These are phyloP conservation scores for Magnolia changhungtana DNA, from an alignment of 164 flowering plant genomes.

Conservation along the genomic window DNA sequence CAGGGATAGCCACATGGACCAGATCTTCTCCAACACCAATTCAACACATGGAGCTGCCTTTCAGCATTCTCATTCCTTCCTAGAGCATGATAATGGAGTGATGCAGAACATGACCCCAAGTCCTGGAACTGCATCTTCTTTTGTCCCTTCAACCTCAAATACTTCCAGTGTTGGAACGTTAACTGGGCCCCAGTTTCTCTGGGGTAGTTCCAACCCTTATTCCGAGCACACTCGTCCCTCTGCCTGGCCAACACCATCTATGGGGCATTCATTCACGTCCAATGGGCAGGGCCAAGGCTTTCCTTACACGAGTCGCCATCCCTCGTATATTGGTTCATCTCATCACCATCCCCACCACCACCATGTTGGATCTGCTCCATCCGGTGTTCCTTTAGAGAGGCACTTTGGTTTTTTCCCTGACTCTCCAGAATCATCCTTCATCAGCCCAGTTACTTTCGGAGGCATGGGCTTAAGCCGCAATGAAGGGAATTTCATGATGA, in stretches of 20 bases:
- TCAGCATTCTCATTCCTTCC: conserved; percentile 65
- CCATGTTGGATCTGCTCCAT: conserved; percentile 97
- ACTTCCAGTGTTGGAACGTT: conserved; percentile 61
- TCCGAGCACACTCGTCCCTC: conserved; percentile 50
- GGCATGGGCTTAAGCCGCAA: conserved; percentile 46
- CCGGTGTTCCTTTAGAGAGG: conserved; percentile 66
- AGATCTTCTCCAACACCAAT: conserved; percentile 30
- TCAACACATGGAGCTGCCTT: conserved; percentile 34
- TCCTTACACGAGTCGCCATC: conserved; percentile 42
- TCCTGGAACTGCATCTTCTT: conserved; percentile 49
- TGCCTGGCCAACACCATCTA: conserved; percentile 48
- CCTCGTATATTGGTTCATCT: conserved; percentile 44
- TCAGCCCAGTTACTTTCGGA: conserved; percentile 47
- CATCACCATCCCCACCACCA: conserved; percentile 35
- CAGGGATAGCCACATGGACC: conserved; percentile 43
- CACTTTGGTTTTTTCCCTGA: conserved; percentile 66
- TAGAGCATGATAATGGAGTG: conserved; percentile 30
- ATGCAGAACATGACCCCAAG: conserved; percentile 36
- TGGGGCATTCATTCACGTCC: conserved; percentile 46
- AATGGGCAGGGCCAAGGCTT: conserved; percentile 52
- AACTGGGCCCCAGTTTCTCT: conserved; percentile 84
- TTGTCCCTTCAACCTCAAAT: conserved; percentile 55
- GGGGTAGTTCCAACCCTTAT: conserved; percentile 77
- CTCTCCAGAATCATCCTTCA: conserved; percentile 59
- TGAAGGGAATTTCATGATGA: conserved; percentile 49